Evolutionary conservation across 2,329 filamentous ascomycete genomes (phyloP).

Genomic region (Decorospora gaudefroyi): DNA sequence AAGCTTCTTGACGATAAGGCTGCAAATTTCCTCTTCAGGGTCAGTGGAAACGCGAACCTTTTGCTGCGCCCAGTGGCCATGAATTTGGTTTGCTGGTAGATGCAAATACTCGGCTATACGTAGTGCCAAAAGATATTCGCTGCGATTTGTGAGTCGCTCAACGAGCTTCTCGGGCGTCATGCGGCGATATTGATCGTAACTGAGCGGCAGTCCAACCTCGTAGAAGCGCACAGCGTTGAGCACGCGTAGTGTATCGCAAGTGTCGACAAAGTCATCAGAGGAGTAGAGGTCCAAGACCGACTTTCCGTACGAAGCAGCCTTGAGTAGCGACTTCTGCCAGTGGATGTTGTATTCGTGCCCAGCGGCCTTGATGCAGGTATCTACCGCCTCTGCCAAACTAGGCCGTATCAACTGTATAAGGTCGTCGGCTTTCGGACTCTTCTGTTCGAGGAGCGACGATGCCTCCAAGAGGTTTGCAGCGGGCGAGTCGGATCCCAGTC

Average conservation of each 20-base stretch:
- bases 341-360: conserved; percentile 87
- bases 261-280: conserved; percentile 97
- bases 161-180: conserved; percentile 90
- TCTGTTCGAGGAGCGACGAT: conserved; percentile 84
- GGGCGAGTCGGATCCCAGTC: conserved; percentile 82
- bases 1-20: conserved; percentile 82
- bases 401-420: conserved; percentile 92
- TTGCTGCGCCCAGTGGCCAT: conserved; percentile 94
- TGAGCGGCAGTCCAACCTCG: conserved; percentile 84
- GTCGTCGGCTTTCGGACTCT: conserved; percentile 96
- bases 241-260: conserved; percentile 91
- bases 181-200: conserved; percentile 90
- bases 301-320: conserved; percentile 95
- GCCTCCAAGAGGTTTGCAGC: conserved; percentile 94
- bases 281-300: conserved; percentile 97
- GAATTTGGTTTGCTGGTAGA: conserved; percentile 84
- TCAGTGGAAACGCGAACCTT: conserved; percentile 86
- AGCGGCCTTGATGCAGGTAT: conserved; percentile 89
- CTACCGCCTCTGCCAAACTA: conserved; percentile 88
- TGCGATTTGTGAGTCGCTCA: conserved; percentile 80
- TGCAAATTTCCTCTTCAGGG: conserved; percentile 86
- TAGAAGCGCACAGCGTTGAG: conserved; percentile 92
- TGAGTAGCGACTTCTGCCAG: conserved; percentile 95
- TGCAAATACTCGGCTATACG: conserved; percentile 85
- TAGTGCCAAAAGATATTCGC: conserved; percentile 88